Percentiles rank a stretch among this genome's conserved stretches.
Conservation (phyloP, 441 rosid genomes). For the Populus hybrid region DNA sequence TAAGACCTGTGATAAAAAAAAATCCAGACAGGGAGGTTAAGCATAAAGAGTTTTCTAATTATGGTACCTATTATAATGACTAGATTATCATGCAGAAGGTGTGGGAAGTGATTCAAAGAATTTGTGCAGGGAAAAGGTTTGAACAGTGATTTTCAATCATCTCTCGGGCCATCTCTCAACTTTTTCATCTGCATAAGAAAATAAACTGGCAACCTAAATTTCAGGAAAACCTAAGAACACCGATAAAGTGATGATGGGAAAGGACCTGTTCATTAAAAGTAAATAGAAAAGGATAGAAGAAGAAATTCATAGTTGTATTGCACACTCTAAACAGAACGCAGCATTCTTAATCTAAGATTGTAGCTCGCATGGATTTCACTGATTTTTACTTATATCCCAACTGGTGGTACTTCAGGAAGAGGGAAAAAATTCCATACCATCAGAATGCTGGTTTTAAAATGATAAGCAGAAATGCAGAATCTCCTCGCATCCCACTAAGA, state of each 20-base stretch:
- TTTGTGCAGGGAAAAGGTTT: not conserved
- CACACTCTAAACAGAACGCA: conserved; percentile 5
- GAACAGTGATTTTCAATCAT: not conserved
- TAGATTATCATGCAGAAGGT: not conserved
- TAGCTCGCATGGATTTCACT: conserved; percentile 7
- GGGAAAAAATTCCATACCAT: not conserved
- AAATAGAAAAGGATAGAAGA: not conserved
- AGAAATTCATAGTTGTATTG: not conserved
- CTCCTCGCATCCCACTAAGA: not conserved
- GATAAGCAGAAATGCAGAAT: conserved; percentile 4
- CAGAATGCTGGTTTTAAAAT: not conserved
- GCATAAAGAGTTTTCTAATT: conserved; percentile 2
- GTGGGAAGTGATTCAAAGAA: not conserved
- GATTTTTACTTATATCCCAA: not conserved
- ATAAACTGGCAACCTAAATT: not conserved
- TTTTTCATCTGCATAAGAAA: not conserved
- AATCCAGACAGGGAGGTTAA: conserved; percentile 20
- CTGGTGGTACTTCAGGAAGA: not conserved
- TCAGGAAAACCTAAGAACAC: not conserved
- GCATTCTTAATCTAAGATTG: not conserved
- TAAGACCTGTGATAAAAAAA: conserved; percentile 43
- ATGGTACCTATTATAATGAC: not conserved
- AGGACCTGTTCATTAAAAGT: not conserved
- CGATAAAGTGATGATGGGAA: not conserved
- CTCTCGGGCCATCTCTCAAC: not conserved